Evolutionary conservation across 257 asterid genomes (phyloP), one percentile per base, ranked within the genome.

Genomic region (Scutellaria barbata): DNA sequence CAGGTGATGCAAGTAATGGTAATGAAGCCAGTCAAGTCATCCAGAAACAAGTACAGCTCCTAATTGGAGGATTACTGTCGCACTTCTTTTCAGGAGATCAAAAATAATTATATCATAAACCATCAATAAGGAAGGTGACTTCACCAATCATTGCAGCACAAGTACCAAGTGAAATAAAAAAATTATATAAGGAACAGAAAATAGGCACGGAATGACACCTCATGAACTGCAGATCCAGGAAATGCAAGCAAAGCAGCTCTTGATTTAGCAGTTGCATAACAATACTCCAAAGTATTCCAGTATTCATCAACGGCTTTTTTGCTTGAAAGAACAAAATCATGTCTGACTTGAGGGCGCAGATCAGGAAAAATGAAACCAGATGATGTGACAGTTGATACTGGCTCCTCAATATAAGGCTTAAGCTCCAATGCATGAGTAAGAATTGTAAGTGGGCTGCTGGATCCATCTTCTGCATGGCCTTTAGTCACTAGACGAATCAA

Each of bases 331-430:
- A 91, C 87, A 79, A 94, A 94, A 79, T 94, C 99, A 79, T 94
- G 96, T 76, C 99, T 86, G 66, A 85, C 71, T 81, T 88, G 96
- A 72, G 99, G 99, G 66, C 99, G 99, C 74, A 91, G 88, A 82
- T 94, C 97, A 43, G 87, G 83, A 48, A 68, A 85, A 76, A 65
- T 66, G 62, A 75, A 79, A 73, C 84, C 81, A 66, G 83, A 70
- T 71, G 95, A 78, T 69, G 81, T 77, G 69, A 73, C 64, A 58
- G 65, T 18, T 73, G 89, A 77, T 72, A 80, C 89, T 74, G 99
- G 99, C 84, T 91, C 99, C 84, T 91, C 99, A 17, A 91, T 86
- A 81, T 89, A 89, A 68, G 99, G 99, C 81, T 85, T 91, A 71
- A 94, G 85, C 81, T 94, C 99, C 85, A 94, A 77, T 51, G 96